Evolutionary conservation across 345 rosid genomes (phyloP), one percentile per base, ranked within the genome.

Genomic region (Aquilaria yunnanensis): DNA sequence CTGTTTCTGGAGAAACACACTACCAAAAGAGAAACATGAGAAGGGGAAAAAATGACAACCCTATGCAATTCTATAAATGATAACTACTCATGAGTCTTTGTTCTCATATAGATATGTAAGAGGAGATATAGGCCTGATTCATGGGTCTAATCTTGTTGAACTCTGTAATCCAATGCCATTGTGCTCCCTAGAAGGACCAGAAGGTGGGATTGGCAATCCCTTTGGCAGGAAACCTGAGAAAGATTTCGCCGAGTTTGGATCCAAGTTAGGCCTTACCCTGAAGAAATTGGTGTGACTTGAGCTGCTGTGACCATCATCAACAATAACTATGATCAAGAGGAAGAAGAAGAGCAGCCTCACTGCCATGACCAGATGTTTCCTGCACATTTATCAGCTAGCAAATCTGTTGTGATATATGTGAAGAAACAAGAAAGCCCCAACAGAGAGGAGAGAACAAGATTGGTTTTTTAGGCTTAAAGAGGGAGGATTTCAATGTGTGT

Each of bases 231-330:
- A 60, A 7, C 29, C 62, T 23, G 16, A 33, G 62, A 65, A 48
- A 57, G 60, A 47, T 12, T 48, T 47, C 4, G 61, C 47, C 29
- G 56, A 49, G 41, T 48, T 65, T 23, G 6, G 68, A 47, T 32
- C 34, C 12, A 32, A 62, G 48, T 23, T 65, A 0, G 68, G 68
- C 12, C 46, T 67, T 32, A 47, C 32, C 63, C 29, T 75, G 63
- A 69, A 70, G 23, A 2, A 34, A 10, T 72, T 66, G 33, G 70
- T 50, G 60, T 79, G 47, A 32, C 78, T 65, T 50, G 81, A 51
- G 23, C 75, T 71, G 33, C 11, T 37, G 43, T 9, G 23, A 23
- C 23, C 23, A 23, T 23, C 23, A 23, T 23, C 23, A 23, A 23
- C 23, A 23, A 23, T 57, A 32, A 54, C 45, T 14, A 41, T 52